Percentiles rank a stretch among this genome's conserved stretches.
These are phyloP conservation scores for Mychonastes homosphaera DNA, from an alignment of 139 green algal species.

Conservation along the genomic window DNA sequence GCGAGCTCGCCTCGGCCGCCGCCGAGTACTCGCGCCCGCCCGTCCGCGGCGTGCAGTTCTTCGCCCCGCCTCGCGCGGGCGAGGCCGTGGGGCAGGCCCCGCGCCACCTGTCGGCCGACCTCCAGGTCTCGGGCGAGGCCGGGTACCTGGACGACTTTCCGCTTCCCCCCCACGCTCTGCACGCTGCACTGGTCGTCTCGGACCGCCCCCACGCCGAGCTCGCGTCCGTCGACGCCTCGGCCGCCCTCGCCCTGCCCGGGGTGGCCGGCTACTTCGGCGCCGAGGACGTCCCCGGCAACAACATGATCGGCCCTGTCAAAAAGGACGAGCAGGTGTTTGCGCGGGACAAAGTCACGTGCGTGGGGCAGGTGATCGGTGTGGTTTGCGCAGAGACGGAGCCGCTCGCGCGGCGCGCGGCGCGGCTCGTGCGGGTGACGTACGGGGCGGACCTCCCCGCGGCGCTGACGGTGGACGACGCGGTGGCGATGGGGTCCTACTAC, in stretches of 20 bases:
- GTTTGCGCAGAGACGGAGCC: conserved; percentile 73
- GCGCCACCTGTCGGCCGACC: conserved; percentile 66
- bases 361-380: conserved; percentile 84
- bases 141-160: conserved; percentile 84
- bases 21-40: conserved; percentile 46
- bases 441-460: conserved; percentile 77
- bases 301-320: conserved; percentile 72
- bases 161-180: conserved; percentile 47
- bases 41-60: conserved; percentile 79
- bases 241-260: conserved; percentile 34
- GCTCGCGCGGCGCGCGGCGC: conserved; percentile 49
- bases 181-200: conserved; percentile 70
- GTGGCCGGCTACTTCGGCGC: conserved; percentile 42
- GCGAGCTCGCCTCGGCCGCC: conserved; percentile 18
- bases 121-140: conserved; percentile 79
- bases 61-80: conserved; percentile 18
- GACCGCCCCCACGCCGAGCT: conserved; percentile 63
- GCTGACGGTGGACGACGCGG: conserved; percentile 80
- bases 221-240: conserved; percentile 49
- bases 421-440: conserved; percentile 71
- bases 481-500: conserved; percentile 48
- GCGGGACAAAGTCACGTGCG: conserved; percentile 62
- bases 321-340: conserved; percentile 90
- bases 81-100: conserved; percentile 66
- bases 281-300: conserved; percentile 71